phyloP scores from a whole-genome alignment of 805 yeast species.

The Lachancea sp. region DNA sequence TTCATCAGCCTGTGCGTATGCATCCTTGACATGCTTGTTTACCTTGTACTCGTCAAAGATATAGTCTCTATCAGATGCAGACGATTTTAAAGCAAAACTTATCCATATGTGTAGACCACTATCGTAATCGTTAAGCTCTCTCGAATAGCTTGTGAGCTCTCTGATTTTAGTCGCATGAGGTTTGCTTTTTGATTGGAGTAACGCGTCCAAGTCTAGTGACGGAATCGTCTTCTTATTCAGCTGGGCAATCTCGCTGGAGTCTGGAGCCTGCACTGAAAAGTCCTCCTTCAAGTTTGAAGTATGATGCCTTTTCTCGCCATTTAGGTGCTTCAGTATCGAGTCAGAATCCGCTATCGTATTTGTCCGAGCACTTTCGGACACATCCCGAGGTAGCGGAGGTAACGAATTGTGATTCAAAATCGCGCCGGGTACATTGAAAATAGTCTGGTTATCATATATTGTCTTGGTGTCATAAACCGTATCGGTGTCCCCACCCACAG shows the following conservation, averaged over 20 bases:
- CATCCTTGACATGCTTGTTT: constrained; percentile 50
- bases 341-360: constrained; percentile 6
- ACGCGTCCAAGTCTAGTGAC: constrained; percentile 37
- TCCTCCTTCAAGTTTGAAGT: constrained; percentile 6
- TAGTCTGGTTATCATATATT: constrained; percentile 31
- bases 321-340: constrained; percentile 6
- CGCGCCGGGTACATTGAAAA: constrained; percentile 33
- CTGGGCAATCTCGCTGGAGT: constrained; percentile 21
- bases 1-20: constrained; percentile 57
- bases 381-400: constrained; percentile 30
- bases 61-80: constrained; percentile 28
- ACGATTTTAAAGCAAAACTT: constrained; percentile 29
- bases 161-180: constrained; percentile 21
- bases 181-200: constrained; percentile 27
- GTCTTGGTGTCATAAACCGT: constrained; percentile 33
- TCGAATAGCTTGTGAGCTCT: constrained; percentile 25
- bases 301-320: constrained; percentile 5
- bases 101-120: constrained; percentile 58
- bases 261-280: constrained; percentile 14
- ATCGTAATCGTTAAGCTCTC: constrained; percentile 40
- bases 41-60: constrained; percentile 36
- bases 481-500: constrained; percentile 24
- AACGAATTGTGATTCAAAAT: constrained; percentile 21
- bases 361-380: not conserved
- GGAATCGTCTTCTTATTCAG: constrained; percentile 36